A percentile compares a stretch with the other conserved stretches of the same genome.
phyloP scores from a whole-genome alignment of 2,329 filamentous ascomycete genomes.

The Malbranchea zuffiana region DNA sequence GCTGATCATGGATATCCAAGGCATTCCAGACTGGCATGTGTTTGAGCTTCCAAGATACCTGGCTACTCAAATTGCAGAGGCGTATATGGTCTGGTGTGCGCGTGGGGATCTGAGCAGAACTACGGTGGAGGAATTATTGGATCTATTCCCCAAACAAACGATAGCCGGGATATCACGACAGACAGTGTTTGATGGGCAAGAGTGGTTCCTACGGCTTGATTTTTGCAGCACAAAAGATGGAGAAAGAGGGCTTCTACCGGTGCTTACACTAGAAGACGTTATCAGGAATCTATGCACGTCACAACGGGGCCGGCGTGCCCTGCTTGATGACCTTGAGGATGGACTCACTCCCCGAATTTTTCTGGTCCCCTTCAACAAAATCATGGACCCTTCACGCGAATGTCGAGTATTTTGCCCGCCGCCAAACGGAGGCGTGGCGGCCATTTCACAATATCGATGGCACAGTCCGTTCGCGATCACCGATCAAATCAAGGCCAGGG shows the following conservation, averaged over 20 bases:
- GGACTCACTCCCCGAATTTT: constrained; percentile 23
- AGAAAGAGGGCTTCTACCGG: constrained; percentile 17
- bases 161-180: constrained; percentile 23
- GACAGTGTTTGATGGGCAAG: constrained; percentile 20
- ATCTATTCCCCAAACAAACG: constrained; percentile 20
- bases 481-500: constrained; percentile 7
- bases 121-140: constrained; percentile 22
- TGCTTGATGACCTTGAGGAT: constrained; percentile 20
- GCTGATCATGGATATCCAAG: constrained; percentile 30
- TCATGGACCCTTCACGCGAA: constrained; percentile 31
- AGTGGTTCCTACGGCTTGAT: constrained; percentile 34
- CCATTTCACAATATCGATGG: constrained; percentile 36
- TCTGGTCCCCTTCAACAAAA: constrained; percentile 33
- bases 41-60: constrained; percentile 17
- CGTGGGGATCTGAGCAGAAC: constrained; percentile 25
- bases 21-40: constrained; percentile 16
- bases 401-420: constrained; percentile 39
- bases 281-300: constrained; percentile 33
- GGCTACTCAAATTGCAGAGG: constrained; percentile 17
- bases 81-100: constrained; percentile 19
- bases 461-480: constrained; percentile 24
- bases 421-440: constrained; percentile 23
- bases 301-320: constrained; percentile 26
- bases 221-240: constrained; percentile 38
- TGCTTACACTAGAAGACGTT: constrained; percentile 26